Percentiles rank a stretch among this genome's conserved stretches.
These are phyloP conservation scores for Polytrichum commune DNA, from an alignment of 225 moss, liverwort and hornwort genomes.

Conservation along the genomic window DNA sequence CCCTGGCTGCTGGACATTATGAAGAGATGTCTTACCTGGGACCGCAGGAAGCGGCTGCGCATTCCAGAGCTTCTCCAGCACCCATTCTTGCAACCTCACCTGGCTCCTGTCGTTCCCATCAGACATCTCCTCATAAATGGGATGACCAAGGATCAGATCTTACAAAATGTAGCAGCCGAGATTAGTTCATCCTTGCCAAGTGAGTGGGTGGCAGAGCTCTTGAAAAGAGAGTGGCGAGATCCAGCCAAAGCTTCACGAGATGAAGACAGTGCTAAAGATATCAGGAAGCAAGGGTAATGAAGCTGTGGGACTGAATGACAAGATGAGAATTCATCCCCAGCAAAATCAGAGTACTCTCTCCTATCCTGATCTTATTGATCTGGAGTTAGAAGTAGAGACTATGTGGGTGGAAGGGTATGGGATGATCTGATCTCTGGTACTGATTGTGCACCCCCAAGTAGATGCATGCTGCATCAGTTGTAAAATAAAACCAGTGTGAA, in stretches of 20 bases:
- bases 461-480: not conserved
- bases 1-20: constrained; percentile 72
- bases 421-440: not conserved
- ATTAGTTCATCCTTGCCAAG: constrained; percentile 5
- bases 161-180: constrained; percentile 9
- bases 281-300: not conserved
- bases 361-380: not conserved
- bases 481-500: constrained; percentile 1
- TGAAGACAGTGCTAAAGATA: not conserved
- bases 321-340: not conserved
- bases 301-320: not conserved
- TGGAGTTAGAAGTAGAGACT: not conserved
- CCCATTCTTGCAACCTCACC: constrained; percentile 67
- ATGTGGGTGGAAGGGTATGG: not conserved
- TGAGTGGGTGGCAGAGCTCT: constrained; percentile 3
- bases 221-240: not conserved
- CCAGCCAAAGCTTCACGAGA: not conserved
- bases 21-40: constrained; percentile 80
- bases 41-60: constrained; percentile 75
- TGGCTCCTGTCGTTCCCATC: constrained; percentile 15
- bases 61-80: constrained; percentile 85
- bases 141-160: constrained; percentile 5
- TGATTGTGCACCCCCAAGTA: not conserved
- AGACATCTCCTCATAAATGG: constrained; percentile 18
- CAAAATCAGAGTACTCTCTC: not conserved